These are phyloP conservation scores for Comarum palustre DNA, from an alignment of 306 rosid species.

Conservation along the genomic window DNA sequence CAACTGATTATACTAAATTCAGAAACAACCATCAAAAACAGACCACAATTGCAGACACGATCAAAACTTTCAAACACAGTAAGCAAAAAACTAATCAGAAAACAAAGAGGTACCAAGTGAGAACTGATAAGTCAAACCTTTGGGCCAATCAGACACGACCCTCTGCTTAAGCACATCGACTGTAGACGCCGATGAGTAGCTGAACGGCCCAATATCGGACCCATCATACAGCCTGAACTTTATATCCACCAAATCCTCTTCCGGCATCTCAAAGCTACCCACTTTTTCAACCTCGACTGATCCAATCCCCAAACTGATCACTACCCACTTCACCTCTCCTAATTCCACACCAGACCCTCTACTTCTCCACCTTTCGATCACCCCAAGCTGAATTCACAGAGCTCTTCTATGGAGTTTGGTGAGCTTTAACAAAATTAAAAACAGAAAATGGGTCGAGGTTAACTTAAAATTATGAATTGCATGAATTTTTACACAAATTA, in stretches of 20 bases:
- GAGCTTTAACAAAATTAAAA: conserved; percentile 16
- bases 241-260: conserved; percentile 73
- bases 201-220: conserved; percentile 75
- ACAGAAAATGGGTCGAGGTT: neutral
- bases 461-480: too few species aligned
- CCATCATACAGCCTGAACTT: conserved; percentile 89
- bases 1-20: neutral
- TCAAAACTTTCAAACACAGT: conserved; percentile 9
- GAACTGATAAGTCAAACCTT: conserved; percentile 41
- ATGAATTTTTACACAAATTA: too few species aligned
- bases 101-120: neutral
- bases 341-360: conserved; percentile 6
- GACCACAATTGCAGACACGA: neutral
- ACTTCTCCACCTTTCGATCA: conserved; percentile 18
- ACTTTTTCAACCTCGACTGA: conserved; percentile 16
- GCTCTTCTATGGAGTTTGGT: conserved; percentile 23
- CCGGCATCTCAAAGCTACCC: conserved; percentile 61
- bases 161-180: conserved; percentile 89
- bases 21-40: neutral
- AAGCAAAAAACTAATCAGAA: conserved; percentile 4
- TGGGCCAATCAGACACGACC: conserved; percentile 89
- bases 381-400: conserved; percentile 3
- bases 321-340: conserved; percentile 2
- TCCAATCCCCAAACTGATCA: conserved; percentile 19
- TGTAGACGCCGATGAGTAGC: conserved; percentile 76